Conservation (phyloP, 2,329 filamentous ascomycete species). For the Tolypocladium pustulatum region DNA sequence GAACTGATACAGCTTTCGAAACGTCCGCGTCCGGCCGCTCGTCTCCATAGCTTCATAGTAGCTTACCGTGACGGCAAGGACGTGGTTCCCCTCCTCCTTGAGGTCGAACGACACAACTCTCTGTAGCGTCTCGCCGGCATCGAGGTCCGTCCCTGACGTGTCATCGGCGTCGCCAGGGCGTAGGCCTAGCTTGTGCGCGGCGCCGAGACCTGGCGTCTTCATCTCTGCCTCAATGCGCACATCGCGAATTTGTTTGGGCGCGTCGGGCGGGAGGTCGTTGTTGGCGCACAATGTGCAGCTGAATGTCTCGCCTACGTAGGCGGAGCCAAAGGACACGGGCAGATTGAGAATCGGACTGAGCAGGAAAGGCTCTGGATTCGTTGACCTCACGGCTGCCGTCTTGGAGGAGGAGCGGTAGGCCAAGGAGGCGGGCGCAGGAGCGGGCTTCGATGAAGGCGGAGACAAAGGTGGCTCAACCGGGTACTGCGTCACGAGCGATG, state of each 20-base stretch:
- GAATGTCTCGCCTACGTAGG: slow-evolving; percentile 93
- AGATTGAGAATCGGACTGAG: slow-evolving; percentile 64
- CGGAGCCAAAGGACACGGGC: slow-evolving; percentile 83
- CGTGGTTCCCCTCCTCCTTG: slow-evolving; percentile 89
- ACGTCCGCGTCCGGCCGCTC: slow-evolving; percentile 66
- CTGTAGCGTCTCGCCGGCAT: slow-evolving; percentile 61
- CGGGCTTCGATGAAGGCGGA: slow-evolving; percentile 28
- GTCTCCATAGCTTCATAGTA: slow-evolving; percentile 80
- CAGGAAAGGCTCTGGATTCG: slow-evolving; percentile 45
- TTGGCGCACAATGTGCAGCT: slow-evolving; percentile 93
- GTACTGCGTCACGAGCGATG: slow-evolving; percentile 63
- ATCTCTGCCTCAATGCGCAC: slow-evolving; percentile 85
- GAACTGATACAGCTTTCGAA: slow-evolving; percentile 94
- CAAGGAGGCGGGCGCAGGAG: slow-evolving; percentile 54
- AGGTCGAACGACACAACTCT: slow-evolving; percentile 76
- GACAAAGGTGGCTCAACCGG: slow-evolving; percentile 39
- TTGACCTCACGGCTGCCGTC: slow-evolving; percentile 13
- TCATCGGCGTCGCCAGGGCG: slow-evolving; percentile 19
- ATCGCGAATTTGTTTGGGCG: slow-evolving; percentile 50
- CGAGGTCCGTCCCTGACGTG: slow-evolving; percentile 34
- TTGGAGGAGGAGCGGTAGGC: slow-evolving; percentile 44
- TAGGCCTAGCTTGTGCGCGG: slow-evolving; percentile 57
- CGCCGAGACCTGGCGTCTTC: slow-evolving; percentile 63
- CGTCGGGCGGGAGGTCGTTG: slow-evolving; percentile 49
- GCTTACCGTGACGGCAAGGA: slow-evolving; percentile 84